phyloP scores from a whole-genome alignment of 2,329 filamentous ascomycete genomes.

The Neonectria hederae region DNA sequence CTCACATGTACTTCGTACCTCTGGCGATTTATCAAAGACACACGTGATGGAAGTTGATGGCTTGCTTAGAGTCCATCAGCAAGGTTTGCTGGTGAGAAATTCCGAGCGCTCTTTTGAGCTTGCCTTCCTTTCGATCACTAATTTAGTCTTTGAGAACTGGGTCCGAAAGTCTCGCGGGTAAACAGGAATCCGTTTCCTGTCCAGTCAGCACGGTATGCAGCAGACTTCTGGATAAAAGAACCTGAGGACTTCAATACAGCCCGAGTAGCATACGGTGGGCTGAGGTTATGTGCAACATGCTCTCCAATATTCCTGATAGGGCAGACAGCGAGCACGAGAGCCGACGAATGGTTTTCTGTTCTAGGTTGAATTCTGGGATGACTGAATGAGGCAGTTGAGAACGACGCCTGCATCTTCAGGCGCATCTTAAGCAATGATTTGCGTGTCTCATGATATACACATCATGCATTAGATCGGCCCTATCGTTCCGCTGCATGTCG shows the following conservation, averaged over 20 bases:
- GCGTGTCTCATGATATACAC: constrained; percentile 15
- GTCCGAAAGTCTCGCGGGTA: not conserved
- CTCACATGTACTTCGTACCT: not conserved
- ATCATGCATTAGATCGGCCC: constrained; percentile 23
- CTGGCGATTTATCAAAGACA: not conserved
- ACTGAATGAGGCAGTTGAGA: constrained; percentile 2
- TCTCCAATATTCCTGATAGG: not conserved
- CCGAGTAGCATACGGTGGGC: not conserved
- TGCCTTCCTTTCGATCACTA: not conserved
- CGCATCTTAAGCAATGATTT: no score
- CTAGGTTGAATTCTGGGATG: not conserved
- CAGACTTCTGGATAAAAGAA: not conserved
- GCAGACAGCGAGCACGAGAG: not conserved
- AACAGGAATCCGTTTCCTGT: not conserved
- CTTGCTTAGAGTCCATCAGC: not conserved
- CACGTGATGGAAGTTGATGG: not conserved
- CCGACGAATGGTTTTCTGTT: not conserved
- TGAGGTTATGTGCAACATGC: not conserved
- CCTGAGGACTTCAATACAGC: constrained; percentile 3
- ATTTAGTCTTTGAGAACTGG: not conserved
- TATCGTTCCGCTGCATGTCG: constrained; percentile 27
- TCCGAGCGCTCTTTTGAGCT: not conserved
- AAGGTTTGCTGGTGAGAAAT: not conserved
- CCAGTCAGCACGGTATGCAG: not conserved
- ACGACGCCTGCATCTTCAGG: constrained; percentile 17